Conservation (phyloP, 805 yeast genomes). For the Komagataella populi region DNA sequence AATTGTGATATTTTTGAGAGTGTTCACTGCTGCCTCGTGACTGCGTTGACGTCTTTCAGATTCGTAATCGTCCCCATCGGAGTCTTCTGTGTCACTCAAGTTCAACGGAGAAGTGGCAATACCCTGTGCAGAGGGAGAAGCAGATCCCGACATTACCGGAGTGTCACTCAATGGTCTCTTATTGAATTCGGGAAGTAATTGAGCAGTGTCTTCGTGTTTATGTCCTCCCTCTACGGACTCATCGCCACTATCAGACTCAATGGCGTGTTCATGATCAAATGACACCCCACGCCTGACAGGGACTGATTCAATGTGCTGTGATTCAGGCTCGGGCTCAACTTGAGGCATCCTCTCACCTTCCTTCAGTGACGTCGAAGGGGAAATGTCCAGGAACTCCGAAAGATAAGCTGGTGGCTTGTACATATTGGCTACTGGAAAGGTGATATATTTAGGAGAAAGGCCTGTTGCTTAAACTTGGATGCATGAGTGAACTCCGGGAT, state of each 20-base stretch:
- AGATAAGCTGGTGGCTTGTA: neutral
- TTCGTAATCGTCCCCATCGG: conserved; percentile 11
- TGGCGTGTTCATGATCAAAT: neutral
- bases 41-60: neutral
- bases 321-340: neutral
- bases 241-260: neutral
- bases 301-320: neutral
- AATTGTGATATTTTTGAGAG: neutral
- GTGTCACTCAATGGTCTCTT: conserved; percentile 67
- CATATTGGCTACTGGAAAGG: neutral
- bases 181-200: conserved; percentile 40
- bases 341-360: neutral
- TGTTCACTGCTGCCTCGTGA: neutral
- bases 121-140: conserved; percentile 29
- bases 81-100: conserved; percentile 15
- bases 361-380: neutral
- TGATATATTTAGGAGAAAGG: neutral
- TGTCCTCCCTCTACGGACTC: neutral
- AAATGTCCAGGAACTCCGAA: neutral
- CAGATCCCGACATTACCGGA: conserved; percentile 43
- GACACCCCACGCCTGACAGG: neutral
- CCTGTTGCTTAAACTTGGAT: neutral
- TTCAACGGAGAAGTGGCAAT: conserved; percentile 11
- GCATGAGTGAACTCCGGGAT: neutral
- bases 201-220: neutral